Conservation (phyloP, 2,329 filamentous ascomycete genomes). For the Cercospora beticola region DNA sequence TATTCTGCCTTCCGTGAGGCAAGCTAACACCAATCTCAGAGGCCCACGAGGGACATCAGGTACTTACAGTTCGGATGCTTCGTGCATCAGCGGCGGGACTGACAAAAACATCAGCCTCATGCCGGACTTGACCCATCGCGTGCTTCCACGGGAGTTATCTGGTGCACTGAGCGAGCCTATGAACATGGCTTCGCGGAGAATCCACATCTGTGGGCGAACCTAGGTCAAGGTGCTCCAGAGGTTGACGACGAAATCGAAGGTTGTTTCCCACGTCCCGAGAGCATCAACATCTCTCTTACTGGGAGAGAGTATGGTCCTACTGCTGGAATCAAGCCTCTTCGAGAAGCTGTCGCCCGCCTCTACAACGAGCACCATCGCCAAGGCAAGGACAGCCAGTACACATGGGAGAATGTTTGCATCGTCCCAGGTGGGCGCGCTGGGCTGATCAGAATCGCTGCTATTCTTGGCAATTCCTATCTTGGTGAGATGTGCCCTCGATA, state of each 20-base stretch:
- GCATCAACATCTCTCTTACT: slow-evolving; percentile 73
- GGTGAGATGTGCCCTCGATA: slow-evolving; percentile 58
- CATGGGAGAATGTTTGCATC: slow-evolving; percentile 96
- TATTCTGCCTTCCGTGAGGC: no score
- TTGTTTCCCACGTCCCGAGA: slow-evolving; percentile 78
- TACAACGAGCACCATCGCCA: slow-evolving; percentile 92
- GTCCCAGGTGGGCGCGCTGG: slow-evolving; percentile 91
- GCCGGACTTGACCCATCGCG: slow-evolving; percentile 85
- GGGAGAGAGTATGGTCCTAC: slow-evolving; percentile 89
- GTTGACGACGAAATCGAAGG: slow-evolving; percentile 84
- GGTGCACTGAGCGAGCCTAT: slow-evolving; percentile 82
- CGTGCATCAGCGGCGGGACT: neutral
- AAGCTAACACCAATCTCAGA: slow-evolving; percentile 41
- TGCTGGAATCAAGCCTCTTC: slow-evolving; percentile 85
- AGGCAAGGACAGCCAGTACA: slow-evolving; percentile 85
- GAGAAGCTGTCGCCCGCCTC: slow-evolving; percentile 83
- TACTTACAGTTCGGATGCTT: neutral
- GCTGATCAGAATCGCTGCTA: slow-evolving; percentile 89
- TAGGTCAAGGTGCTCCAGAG: slow-evolving; percentile 91
- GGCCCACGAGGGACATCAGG: slow-evolving; percentile 82
- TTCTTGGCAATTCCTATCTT: slow-evolving; percentile 78
- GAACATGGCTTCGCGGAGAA: slow-evolving; percentile 85
- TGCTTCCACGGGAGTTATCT: slow-evolving; percentile 90
- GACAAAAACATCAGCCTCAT: slow-evolving; percentile 56
- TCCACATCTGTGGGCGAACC: slow-evolving; percentile 82